Evolutionary conservation across 2,329 filamentous ascomycete species (phyloP).

Genomic region (Penicillium expansum): DNA sequence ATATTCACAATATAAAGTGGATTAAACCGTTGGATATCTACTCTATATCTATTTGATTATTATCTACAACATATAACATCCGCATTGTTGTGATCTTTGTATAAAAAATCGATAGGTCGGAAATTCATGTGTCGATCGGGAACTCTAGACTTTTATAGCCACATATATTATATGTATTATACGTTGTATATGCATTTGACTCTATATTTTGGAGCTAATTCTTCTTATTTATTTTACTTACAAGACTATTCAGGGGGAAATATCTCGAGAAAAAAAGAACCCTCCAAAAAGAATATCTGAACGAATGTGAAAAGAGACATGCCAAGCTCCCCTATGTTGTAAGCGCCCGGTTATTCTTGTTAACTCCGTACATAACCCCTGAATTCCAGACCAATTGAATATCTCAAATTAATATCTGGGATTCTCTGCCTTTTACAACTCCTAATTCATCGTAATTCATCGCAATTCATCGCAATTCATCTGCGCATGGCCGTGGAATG

Average conservation of each 20-base stretch:
- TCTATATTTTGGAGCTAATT: not conserved
- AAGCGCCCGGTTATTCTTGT: not conserved
- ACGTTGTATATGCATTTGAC: not conserved
- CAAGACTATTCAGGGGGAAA: not conserved
- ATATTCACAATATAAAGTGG: not conserved
- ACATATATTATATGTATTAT: not conserved
- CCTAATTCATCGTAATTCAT: not conserved
- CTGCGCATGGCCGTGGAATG: not conserved
- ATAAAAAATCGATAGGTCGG: not conserved
- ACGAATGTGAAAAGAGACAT: not conserved
- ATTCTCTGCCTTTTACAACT: not conserved
- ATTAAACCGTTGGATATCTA: not conserved
- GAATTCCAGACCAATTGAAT: not conserved
- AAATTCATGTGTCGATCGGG: slow-evolving; percentile 1
- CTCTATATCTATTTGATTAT: not conserved
- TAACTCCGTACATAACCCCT: not conserved
- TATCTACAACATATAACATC: not conserved
- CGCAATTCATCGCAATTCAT: too few species aligned
- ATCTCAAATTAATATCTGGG: not conserved
- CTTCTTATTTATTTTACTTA: not conserved
- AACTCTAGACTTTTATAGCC: not conserved
- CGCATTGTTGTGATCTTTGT: not conserved
- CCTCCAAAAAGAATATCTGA: too few species aligned
- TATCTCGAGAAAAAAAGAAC: not conserved
- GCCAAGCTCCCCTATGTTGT: not conserved